Percentiles rank a stretch among this genome's conserved stretches.
Evolutionary conservation across 1,284 basidiomycete genomes (phyloP).

Genomic region (Jaminaea rosea): DNA sequence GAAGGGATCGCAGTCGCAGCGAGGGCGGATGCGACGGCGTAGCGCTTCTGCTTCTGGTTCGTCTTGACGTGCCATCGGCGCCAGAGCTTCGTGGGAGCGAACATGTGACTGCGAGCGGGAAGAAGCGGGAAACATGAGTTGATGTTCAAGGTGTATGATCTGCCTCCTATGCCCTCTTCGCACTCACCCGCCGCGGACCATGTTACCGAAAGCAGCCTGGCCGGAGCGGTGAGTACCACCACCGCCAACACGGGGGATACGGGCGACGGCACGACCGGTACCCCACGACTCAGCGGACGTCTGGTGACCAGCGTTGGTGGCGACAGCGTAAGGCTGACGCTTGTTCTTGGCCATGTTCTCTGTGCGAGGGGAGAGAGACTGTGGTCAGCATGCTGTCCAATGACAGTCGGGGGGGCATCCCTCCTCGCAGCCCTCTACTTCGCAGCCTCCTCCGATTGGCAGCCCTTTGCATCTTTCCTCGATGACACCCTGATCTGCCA

Average conservation of each 20-base stretch:
- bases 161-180: no score
- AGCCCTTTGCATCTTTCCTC: no score
- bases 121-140: no score
- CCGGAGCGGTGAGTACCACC: conserved; percentile 97
- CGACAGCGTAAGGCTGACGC: conserved; percentile 93
- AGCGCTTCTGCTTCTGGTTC: conserved; percentile 98
- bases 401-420: no score
- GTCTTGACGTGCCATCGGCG: conserved; percentile 99
- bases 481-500: no score
- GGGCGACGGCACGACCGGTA: conserved; percentile 98
- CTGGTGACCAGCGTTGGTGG: conserved; percentile 96
- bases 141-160: no score
- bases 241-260: conserved; percentile 99
- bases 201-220: conserved; percentile 86
- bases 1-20: conserved; percentile 96
- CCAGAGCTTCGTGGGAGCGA: conserved; percentile 99
- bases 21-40: conserved; percentile 92
- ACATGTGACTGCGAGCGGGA: no score
- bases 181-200: conserved; percentile 61
- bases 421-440: no score
- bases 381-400: no score
- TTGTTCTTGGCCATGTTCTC: conserved; percentile 99
- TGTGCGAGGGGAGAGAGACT: conserved; percentile 48
- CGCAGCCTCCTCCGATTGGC: no score
- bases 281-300: conserved; percentile 99